A percentile compares a stretch with the other conserved stretches of the same genome.
Conservation (phyloP, 1,284 basidiomycete genomes). For the Meripilus lineatus region DNA sequence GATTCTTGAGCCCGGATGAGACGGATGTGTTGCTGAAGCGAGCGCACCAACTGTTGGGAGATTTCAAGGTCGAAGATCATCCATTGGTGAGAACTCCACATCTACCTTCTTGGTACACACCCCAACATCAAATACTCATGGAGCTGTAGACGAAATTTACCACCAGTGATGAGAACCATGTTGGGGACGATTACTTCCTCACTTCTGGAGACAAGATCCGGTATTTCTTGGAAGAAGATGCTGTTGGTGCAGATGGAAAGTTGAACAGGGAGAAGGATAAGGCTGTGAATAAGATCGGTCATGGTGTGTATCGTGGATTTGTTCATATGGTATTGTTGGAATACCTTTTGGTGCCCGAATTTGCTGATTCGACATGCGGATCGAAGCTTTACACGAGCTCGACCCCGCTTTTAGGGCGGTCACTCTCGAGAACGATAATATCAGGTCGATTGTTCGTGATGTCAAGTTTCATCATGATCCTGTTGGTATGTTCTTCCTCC, state of each 20-base stretch:
- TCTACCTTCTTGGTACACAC: not conserved
- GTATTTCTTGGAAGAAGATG: constrained; percentile 85
- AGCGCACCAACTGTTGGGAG: constrained; percentile 68
- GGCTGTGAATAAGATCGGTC: constrained; percentile 82
- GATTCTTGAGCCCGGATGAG: constrained; percentile 62
- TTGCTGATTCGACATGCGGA: not conserved
- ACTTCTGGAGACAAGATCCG: constrained; percentile 89
- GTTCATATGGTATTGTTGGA: constrained; percentile 12
- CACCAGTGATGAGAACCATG: constrained; percentile 71
- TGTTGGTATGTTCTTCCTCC: constrained; percentile 46
- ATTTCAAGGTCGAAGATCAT: constrained; percentile 75
- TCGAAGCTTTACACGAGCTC: constrained; percentile 71
- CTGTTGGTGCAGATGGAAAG: constrained; percentile 56
- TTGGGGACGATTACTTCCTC: constrained; percentile 92
- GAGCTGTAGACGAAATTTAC: constrained; percentile 82
- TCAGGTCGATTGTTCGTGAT: constrained; percentile 67
- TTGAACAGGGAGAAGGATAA: constrained; percentile 75
- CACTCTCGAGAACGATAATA: constrained; percentile 70
- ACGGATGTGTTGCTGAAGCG: constrained; percentile 62
- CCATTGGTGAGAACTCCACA: constrained; percentile 55
- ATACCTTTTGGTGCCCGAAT: not conserved
- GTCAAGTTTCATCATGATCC: constrained; percentile 81
- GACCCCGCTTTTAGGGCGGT: constrained; percentile 78
- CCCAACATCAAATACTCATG: not conserved
- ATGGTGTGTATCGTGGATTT: constrained; percentile 42